Conservation (phyloP, 495 filamentous ascomycete genomes). For the Lentithecium fluviatile region DNA sequence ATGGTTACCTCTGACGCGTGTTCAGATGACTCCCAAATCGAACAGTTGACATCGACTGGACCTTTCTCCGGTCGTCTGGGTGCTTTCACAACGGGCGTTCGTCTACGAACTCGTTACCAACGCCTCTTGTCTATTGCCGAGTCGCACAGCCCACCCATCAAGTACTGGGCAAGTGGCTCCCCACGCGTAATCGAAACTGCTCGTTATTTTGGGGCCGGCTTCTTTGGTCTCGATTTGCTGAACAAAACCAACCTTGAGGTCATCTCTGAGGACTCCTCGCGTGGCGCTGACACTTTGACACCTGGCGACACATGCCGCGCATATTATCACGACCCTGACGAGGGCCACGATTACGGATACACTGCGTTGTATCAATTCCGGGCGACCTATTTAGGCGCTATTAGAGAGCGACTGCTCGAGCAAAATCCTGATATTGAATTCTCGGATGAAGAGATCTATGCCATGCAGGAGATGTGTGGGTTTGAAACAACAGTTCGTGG, state of each 20-base stretch:
- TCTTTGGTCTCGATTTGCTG: slow-evolving; percentile 57
- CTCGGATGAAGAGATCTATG: slow-evolving; percentile 52
- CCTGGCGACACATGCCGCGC: slow-evolving; percentile 57
- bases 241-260: slow-evolving; percentile 48
- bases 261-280: slow-evolving; percentile 53
- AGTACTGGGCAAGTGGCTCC: slow-evolving; percentile 57
- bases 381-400: slow-evolving; percentile 50
- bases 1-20: not conserved
- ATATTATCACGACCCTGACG: slow-evolving; percentile 49
- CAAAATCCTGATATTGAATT: slow-evolving; percentile 48
- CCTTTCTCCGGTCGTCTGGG: slow-evolving; percentile 57
- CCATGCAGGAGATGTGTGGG: slow-evolving; percentile 64
- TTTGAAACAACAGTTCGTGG: slow-evolving; percentile 58
- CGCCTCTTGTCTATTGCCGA: slow-evolving; percentile 43
- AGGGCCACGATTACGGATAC: slow-evolving; percentile 53
- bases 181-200: slow-evolving; percentile 60
- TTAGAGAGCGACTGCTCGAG: slow-evolving; percentile 47
- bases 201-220: slow-evolving; percentile 55
- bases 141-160: slow-evolving; percentile 27
- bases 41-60: slow-evolving; percentile 58
- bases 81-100: slow-evolving; percentile 58
- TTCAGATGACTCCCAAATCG: slow-evolving; percentile 44
- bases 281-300: slow-evolving; percentile 57
- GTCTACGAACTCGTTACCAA: slow-evolving; percentile 55
- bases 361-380: slow-evolving; percentile 51